A percentile compares a stretch with the other conserved stretches of the same genome.
Evolutionary conservation across 768 basidiomycete species (phyloP).

Genomic region (Clitopilus hobsonii): DNA sequence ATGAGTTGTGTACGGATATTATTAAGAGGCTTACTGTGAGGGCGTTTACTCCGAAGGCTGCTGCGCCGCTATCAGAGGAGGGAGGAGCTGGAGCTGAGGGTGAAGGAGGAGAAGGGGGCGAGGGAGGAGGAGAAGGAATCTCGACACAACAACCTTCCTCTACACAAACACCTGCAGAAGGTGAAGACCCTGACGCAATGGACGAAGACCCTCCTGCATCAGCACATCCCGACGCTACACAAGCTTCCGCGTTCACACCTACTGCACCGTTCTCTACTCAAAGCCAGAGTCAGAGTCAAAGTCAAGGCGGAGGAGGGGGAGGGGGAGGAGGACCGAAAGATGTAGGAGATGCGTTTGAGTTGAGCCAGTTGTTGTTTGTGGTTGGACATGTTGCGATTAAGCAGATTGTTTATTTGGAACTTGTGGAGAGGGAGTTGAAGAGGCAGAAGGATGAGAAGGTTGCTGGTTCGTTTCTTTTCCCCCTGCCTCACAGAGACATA

Average conservation of each 20-base stretch:
- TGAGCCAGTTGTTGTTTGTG: constrained; percentile 91
- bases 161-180: neutral
- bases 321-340: constrained; percentile 32
- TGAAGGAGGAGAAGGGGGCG: neutral
- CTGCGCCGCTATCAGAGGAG: constrained; percentile 2
- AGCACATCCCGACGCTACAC: constrained; percentile 20
- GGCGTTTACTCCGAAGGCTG: constrained; percentile 49
- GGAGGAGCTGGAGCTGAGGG: neutral
- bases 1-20: constrained; percentile 71
- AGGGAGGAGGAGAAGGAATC: neutral
- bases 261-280: constrained; percentile 23
- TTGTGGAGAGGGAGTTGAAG: constrained; percentile 96
- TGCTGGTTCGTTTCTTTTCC: constrained; percentile 45
- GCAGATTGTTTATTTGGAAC: constrained; percentile 93
- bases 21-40: constrained; percentile 76
- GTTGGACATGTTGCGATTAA: constrained; percentile 98
- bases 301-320: constrained; percentile 10
- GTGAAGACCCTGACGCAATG: constrained; percentile 40
- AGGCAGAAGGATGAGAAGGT: constrained; percentile 89
- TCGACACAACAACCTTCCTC: constrained; percentile 9
- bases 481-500: neutral
- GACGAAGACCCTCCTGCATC: constrained; percentile 42
- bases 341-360: constrained; percentile 76
- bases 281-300: neutral
- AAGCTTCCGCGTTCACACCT: constrained; percentile 21